Conservation (phyloP, 163 green algal species). For the Chloromonas sp. region DNA sequence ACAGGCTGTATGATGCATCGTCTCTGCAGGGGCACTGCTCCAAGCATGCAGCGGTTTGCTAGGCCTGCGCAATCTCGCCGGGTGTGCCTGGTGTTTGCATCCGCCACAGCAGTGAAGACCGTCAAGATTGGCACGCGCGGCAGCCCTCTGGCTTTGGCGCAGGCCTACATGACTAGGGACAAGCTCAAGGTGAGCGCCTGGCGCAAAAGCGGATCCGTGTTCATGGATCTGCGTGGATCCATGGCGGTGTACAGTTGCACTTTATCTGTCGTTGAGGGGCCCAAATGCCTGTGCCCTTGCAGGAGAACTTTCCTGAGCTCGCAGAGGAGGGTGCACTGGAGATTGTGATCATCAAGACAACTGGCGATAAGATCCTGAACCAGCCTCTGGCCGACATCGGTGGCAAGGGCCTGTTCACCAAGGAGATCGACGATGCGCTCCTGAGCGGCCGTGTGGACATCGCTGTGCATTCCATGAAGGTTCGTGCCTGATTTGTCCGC, state of each 20-base stretch:
- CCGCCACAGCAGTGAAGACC: constrained; percentile 23
- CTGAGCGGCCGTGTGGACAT: constrained; percentile 92
- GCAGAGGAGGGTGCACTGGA: constrained; percentile 88
- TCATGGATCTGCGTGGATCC: not conserved
- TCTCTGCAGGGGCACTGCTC: not conserved
- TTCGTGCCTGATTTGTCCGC: constrained; percentile 13
- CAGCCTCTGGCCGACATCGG: constrained; percentile 97
- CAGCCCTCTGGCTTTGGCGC: constrained; percentile 89
- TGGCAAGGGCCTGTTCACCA: constrained; percentile 99
- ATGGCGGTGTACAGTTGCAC: constrained; percentile 1
- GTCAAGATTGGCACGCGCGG: constrained; percentile 85
- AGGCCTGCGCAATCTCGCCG: not conserved
- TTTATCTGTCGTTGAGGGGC: not conserved
- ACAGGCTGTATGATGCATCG: too few relatives aligned
- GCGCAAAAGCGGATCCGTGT: not conserved
- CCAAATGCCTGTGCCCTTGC: not conserved
- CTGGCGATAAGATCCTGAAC: constrained; percentile 96
- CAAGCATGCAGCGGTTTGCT: not conserved
- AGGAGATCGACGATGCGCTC: constrained; percentile 98
- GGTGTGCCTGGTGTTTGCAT: not conserved
- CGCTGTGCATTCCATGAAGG: constrained; percentile 99
- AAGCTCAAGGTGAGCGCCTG: constrained; percentile 68
- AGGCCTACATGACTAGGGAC: constrained; percentile 95
- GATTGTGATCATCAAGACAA: constrained; percentile 99
- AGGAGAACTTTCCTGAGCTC: constrained; percentile 80